Percentiles rank a stretch among this genome's conserved stretches.
Conservation (phyloP, 2,329 filamentous ascomycete species). For the Bisporella sp. region DNA sequence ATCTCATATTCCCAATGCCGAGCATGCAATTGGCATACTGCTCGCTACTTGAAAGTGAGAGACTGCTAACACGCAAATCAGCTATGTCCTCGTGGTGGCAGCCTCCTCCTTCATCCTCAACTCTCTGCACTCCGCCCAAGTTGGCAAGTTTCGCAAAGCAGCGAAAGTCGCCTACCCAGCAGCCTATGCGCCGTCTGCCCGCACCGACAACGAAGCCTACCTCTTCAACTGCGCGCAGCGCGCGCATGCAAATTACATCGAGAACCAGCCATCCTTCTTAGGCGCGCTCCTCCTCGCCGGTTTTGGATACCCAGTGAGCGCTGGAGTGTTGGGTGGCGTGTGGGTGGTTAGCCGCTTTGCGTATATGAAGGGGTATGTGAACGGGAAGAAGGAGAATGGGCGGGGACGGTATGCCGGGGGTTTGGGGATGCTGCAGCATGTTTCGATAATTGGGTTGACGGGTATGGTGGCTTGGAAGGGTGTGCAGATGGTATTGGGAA, state of each 20-base stretch:
- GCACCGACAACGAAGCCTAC: slow-evolving; percentile 30
- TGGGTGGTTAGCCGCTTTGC: slow-evolving; percentile 47
- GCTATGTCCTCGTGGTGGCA: slow-evolving; percentile 55
- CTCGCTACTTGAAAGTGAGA: neutral
- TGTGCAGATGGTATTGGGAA: slow-evolving; percentile 16
- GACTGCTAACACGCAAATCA: slow-evolving; percentile 23
- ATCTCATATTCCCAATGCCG: neutral
- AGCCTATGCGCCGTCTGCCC: slow-evolving; percentile 36
- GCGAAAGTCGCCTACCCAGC: slow-evolving; percentile 50
- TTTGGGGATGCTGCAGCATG: slow-evolving; percentile 8
- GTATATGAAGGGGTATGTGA: slow-evolving; percentile 46
- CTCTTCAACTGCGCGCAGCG: slow-evolving; percentile 61
- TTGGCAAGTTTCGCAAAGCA: slow-evolving; percentile 41
- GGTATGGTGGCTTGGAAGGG: slow-evolving; percentile 21
- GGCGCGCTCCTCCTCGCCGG: slow-evolving; percentile 48
- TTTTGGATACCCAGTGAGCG: slow-evolving; percentile 43
- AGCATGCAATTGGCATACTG: neutral
- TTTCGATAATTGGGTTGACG: slow-evolving; percentile 21
- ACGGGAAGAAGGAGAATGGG: slow-evolving; percentile 10
- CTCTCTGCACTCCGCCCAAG: slow-evolving; percentile 42
- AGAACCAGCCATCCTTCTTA: slow-evolving; percentile 50
- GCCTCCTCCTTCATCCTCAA: slow-evolving; percentile 52
- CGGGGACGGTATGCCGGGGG: slow-evolving; percentile 19
- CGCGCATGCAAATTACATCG: slow-evolving; percentile 56
- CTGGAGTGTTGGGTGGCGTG: slow-evolving; percentile 40